Base-by-base conservation (phyloP, 2,329 filamentous ascomycete genomes). In the Cytospora leucostoma region DNA sequence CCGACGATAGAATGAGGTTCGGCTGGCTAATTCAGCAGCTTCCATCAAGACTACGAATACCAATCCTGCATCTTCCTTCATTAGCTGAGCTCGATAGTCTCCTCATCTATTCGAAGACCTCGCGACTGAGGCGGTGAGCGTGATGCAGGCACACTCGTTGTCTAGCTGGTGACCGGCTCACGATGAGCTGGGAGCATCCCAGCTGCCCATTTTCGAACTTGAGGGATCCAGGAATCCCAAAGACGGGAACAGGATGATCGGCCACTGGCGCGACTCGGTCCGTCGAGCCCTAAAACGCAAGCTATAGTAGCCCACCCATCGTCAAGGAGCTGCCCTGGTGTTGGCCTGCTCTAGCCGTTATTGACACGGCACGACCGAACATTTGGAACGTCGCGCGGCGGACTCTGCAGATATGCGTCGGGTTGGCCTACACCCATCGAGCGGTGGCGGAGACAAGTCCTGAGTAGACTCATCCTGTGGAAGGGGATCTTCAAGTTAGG, bases 131-230 rank as follows among this genome's bases (percentile, higher is more conserved):
- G 64, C 64, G 64, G 64, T 66, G 64, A 61, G 64, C 57, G 47
- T 40, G 47, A 59, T 66, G 61, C 64, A 65, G 64, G 64, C 64
- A 65, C 64, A 61, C 37, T 55, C 61, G 27, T 50, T 61, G 59
- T 64, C 61, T 63, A n/a, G 47, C 32, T 51, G 47, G 35, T 61
- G 57, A 61, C 64, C 49, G 57, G 58, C 56, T 50, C 53, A 58
- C 50, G 38, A 5, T 17, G 32, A 38, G 49, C 64, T 60, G 50
- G 64, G 64, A 55, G 27, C 52, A 65, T 65, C 64, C 64, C 61
- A 65, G 64, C 37, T 56, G 12, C 7, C 17, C n/a, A 3, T 32
- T 44, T 15, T 21, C 47, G 44, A 51, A 50, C 34, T 56, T n/a
- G 32, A 51, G 55, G 27, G 12, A 33, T 51, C 35, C 62, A 44